Conservation (phyloP, 768 basidiomycete genomes). For the Chalciporus pseudorubinellus region DNA sequence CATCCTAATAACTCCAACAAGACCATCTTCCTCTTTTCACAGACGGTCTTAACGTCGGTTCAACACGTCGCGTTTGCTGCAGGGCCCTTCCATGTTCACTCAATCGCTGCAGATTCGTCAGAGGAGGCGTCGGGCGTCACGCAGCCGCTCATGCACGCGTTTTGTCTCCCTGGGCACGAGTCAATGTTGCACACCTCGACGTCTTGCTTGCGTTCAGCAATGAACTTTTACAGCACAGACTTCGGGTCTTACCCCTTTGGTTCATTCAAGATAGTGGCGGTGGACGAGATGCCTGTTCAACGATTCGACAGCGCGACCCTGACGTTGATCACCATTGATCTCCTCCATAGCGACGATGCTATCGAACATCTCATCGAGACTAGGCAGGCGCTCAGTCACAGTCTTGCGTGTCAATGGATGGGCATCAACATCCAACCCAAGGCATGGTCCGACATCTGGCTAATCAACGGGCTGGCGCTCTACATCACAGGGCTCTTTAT, state of each 20-base stretch:
- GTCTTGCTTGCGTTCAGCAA: slow-evolving; percentile 77
- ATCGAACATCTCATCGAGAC: slow-evolving; percentile 94
- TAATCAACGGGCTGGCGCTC: slow-evolving; percentile 90
- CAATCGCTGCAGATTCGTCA: slow-evolving; percentile 60
- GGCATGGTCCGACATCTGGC: slow-evolving; percentile 92
- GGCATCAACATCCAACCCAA: slow-evolving; percentile 95
- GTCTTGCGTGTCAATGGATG: slow-evolving; percentile 93
- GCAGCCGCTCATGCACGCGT: slow-evolving; percentile 82
- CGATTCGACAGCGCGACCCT: slow-evolving; percentile 85
- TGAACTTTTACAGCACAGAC: slow-evolving; percentile 89
- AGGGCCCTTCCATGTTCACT: slow-evolving; percentile 84
- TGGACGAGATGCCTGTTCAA: slow-evolving; percentile 80
- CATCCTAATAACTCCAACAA: slow-evolving; percentile 94
- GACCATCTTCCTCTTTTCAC: slow-evolving; percentile 90
- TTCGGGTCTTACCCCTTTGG: slow-evolving; percentile 96
- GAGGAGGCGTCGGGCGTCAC: slow-evolving; percentile 63
- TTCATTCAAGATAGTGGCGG: slow-evolving; percentile 92
- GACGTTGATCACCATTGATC: slow-evolving; percentile 72
- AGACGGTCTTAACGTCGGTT: slow-evolving; percentile 83
- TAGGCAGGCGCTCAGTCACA: slow-evolving; percentile 80
- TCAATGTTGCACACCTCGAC: slow-evolving; percentile 66
- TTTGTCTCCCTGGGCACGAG: slow-evolving; percentile 90
- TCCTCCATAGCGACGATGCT: slow-evolving; percentile 83
- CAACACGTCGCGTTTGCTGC: slow-evolving; percentile 97
- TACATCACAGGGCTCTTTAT: slow-evolving; percentile 90